Evolutionary conservation across 2,329 filamentous ascomycete species (phyloP).

Genomic region (Aspergillus ustus): DNA sequence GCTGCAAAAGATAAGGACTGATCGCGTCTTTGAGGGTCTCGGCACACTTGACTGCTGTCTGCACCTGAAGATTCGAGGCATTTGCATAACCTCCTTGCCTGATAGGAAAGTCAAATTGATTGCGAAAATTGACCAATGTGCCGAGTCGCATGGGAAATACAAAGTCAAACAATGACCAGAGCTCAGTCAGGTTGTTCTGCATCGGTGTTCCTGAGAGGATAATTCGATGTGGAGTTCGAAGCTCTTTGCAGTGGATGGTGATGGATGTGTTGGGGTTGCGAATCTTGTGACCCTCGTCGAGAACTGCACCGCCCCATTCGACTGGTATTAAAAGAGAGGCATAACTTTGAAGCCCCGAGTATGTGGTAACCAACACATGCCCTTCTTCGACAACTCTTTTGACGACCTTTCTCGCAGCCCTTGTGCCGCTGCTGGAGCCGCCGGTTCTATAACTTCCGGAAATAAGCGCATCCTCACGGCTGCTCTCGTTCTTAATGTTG

Average conservation of each 20-base stretch:
- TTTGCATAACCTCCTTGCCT: constrained; percentile 92
- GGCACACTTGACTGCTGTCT: constrained; percentile 92
- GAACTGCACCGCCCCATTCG: constrained; percentile 89
- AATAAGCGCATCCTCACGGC: constrained; percentile 66
- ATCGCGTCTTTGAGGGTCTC: constrained; percentile 93
- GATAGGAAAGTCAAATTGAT: constrained; percentile 93
- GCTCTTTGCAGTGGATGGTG: constrained; percentile 91
- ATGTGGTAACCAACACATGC: constrained; percentile 93
- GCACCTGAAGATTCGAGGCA: constrained; percentile 88
- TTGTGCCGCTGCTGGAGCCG: constrained; percentile 58
- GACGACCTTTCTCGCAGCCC: constrained; percentile 78
- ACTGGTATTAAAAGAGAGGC: constrained; percentile 78
- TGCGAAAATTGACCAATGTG: constrained; percentile 86
- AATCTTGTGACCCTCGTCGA: constrained; percentile 98
- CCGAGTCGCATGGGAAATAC: constrained; percentile 95
- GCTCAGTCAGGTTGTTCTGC: constrained; percentile 92
- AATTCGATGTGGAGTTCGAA: constrained; percentile 85
- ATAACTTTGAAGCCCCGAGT: constrained; percentile 93
- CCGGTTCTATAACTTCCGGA: constrained; percentile 56
- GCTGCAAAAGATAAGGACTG: constrained; percentile 87
- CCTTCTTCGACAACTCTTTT: constrained; percentile 81
- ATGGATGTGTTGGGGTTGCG: constrained; percentile 94
- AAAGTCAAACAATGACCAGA: constrained; percentile 98
- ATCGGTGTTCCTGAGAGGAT: constrained; percentile 97
- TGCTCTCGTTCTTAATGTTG: constrained; percentile 67